Base-by-base conservation (phyloP, 306 rosid genomes). In the Vigna angularis region DNA sequence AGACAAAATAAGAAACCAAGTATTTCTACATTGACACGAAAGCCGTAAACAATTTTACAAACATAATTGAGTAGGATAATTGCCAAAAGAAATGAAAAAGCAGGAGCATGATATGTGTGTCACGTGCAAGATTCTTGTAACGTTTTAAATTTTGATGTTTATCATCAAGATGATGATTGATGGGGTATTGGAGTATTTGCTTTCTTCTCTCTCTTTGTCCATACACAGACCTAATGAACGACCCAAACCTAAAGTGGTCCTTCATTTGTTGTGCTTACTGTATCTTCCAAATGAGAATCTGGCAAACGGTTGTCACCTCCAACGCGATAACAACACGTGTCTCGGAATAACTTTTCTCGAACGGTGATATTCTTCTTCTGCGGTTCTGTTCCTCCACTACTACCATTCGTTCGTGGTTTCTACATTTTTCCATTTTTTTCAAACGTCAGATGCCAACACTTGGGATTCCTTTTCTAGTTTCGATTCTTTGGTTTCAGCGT, bases 41-140 rank as follows among this genome's bases (percentile, higher is more conserved):
- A 34, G 38, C 38, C 38, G 0, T 3, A 30, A 34, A 34, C 38
- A 34, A 34, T 34, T 34, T 34, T 34, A 34, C 38, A 34, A 4
- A 34, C 1, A 34, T 5, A 34, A 4, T 4, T 32, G 6, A 32
- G 36, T 32, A 32, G 36, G 6, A 32, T 36, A 36, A 36, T 36
- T 36, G 7, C 8, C 8, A 36, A 6, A 36, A 36, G 18, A 30
- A 40, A 16, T 9, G 53, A 36, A 36, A 68, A 77, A 73, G 28
- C 28, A 16, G 55, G 76, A 68, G 18, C 4, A 49, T 40, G 48
- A 72, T 22, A 45, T 79, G 81, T 62, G 15, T 13, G 20, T 68
- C 86, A 79, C 74, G 65, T 79, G 86, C 56, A 30, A 74, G 81
- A 83, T 79, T 74, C 86, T 61, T 6, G 48, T 58, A 72, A 26